Conservation (phyloP, 768 basidiomycete genomes). For the Erythrobasidium yunnanense region DNA sequence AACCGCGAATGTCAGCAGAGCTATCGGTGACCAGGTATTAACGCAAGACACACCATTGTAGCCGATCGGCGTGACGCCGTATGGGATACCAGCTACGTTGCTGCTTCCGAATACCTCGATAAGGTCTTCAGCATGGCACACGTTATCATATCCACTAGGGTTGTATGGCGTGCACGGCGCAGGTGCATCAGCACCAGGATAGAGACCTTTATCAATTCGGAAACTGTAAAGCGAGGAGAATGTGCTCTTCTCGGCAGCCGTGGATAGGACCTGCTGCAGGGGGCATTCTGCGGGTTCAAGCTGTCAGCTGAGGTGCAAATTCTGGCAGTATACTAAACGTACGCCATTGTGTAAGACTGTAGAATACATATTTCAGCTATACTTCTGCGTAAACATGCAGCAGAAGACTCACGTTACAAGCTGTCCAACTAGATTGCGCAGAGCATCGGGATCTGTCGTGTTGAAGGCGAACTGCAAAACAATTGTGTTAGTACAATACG, state of each 20-base stretch:
- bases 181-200: neutral
- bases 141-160: constrained; percentile 14
- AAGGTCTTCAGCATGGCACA: constrained; percentile 27
- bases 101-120: constrained; percentile 9
- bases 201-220: constrained; percentile 24
- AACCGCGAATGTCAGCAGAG: neutral
- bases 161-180: neutral
- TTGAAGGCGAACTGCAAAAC: constrained; percentile 14
- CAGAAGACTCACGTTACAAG: constrained; percentile 7
- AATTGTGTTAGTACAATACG: neutral
- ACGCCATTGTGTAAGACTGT: neutral
- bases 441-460: constrained; percentile 18
- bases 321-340: neutral
- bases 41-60: neutral
- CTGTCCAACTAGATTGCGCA: neutral
- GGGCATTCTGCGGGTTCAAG: constrained; percentile 10
- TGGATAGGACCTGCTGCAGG: constrained; percentile 9
- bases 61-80: neutral
- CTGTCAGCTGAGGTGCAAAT: neutral
- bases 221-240: constrained; percentile 22
- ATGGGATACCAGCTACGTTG: constrained; percentile 2
- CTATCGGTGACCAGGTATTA: constrained; percentile 1
- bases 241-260: neutral
- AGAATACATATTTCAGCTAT: neutral
- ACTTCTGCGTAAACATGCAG: neutral